Conservation (phyloP, 192 early-diverging fungal genomes). For the Podila clonocystis region DNA sequence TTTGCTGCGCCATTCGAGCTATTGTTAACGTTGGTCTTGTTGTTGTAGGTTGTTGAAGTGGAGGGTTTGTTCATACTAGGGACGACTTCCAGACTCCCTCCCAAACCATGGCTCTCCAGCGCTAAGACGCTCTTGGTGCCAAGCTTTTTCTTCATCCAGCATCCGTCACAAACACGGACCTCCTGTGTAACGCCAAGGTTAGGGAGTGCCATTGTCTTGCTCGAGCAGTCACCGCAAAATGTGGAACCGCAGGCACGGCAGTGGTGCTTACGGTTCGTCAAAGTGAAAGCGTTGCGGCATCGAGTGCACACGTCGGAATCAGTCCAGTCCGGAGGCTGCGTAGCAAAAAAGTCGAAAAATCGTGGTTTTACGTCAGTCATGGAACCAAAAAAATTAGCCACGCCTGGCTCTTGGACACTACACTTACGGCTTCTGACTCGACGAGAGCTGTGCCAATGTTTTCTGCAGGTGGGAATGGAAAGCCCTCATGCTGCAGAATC, state of each 20-base stretch:
- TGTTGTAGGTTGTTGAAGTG: conserved; percentile 49
- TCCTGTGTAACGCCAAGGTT: conserved; percentile 87
- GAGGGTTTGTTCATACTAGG: conserved; percentile 29
- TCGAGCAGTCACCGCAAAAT: conserved; percentile 94
- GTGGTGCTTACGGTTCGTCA: conserved; percentile 98
- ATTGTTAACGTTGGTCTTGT: conserved; percentile 16
- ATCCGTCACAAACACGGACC: conserved; percentile 97
- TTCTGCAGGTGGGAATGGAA: conserved; percentile 77
- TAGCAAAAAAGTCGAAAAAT: not conserved
- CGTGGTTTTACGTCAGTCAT: not conserved
- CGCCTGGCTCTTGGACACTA: not conserved
- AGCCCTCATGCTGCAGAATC: conserved; percentile 81
- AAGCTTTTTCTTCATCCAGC: conserved; percentile 74
- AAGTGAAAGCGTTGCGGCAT: conserved; percentile 91
- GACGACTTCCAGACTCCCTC: conserved; percentile 58
- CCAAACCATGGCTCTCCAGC: conserved; percentile 20
- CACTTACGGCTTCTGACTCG: conserved; percentile 85
- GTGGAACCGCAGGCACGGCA: conserved; percentile 97
- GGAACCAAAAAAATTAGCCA: not conserved
- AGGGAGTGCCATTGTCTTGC: conserved; percentile 85
- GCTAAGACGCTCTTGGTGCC: conserved; percentile 29
- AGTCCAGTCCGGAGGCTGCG: conserved; percentile 94
- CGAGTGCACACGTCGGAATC: conserved; percentile 95
- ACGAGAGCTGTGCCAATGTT: conserved; percentile 73
- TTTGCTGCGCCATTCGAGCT: conserved; percentile 5